A percentile compares a stretch with the other conserved stretches of the same genome.
These are phyloP conservation scores for Lepidium didymum DNA, from an alignment of 345 rosid genomes.

Conservation along the genomic window DNA sequence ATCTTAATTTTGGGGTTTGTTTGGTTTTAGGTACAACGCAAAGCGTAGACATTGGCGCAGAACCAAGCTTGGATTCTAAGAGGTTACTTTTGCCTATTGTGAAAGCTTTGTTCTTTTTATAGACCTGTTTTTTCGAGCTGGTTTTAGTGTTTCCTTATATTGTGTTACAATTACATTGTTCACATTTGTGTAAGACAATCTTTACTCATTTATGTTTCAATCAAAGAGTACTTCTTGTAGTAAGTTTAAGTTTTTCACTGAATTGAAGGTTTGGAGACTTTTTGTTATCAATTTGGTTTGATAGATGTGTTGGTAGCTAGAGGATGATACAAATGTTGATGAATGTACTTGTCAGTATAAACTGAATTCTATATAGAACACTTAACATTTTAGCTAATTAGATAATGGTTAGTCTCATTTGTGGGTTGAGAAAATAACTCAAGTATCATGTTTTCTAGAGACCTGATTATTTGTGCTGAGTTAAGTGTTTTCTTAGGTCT, in stretches of 20 bases:
- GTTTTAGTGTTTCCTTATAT: background rate
- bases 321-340: no score
- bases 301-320: no score
- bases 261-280: background rate
- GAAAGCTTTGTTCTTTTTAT: background rate
- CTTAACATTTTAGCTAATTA: no score
- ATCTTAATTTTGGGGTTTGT: background rate
- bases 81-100: background rate
- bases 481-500: no score
- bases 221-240: background rate
- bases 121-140: background rate
- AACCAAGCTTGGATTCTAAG: slow-evolving; percentile 45
- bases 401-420: no score
- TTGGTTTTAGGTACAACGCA: slow-evolving; percentile 45
- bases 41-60: slow-evolving; percentile 73
- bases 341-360: no score
- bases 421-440: no score
- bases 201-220: background rate
- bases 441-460: no score
- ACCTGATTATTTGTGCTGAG: no score
- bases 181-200: slow-evolving; percentile 11
- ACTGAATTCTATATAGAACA: no score
- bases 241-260: background rate
- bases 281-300: background rate
- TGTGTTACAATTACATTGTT: background rate